Conservation (phyloP, 768 basidiomycete genomes). For the Suillus subluteus region DNA sequence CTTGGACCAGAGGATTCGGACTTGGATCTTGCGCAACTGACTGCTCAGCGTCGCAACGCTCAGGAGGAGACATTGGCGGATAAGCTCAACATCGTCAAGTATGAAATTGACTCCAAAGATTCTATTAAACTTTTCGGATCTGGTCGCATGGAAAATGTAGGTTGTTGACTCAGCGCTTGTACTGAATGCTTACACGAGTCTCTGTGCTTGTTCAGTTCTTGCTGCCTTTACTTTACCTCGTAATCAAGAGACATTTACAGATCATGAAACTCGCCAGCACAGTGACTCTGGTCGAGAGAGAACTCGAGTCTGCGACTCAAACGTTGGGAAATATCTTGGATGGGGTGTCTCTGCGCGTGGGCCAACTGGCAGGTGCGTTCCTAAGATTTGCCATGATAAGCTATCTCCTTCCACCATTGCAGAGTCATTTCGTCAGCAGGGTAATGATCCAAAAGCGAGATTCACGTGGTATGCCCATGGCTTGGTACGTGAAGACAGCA, state of each 20-base stretch:
- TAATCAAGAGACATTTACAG: constrained; percentile 37
- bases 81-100: constrained; percentile 33
- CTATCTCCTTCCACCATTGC: too few relatives aligned
- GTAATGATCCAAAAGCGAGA: background rate
- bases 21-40: constrained; percentile 18
- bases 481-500: background rate
- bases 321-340: background rate
- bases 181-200: background rate
- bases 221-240: constrained; percentile 39
- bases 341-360: background rate
- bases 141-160: constrained; percentile 39
- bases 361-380: background rate
- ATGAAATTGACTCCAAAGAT: constrained; percentile 33
- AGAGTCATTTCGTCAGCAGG: constrained; percentile 4
- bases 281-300: constrained; percentile 29
- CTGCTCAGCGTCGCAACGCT: constrained; percentile 11
- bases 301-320: constrained; percentile 18
- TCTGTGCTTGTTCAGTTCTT: constrained; percentile 29
- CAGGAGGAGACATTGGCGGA: constrained; percentile 29
- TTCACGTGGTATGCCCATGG: constrained; percentile 5
- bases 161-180: constrained; percentile 3
- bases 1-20: constrained; percentile 28
- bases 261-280: constrained; percentile 33
- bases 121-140: constrained; percentile 27
- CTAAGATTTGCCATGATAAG: too few relatives aligned